phyloP scores from a whole-genome alignment of 768 basidiomycete species.

The Amanita molliuscula region DNA sequence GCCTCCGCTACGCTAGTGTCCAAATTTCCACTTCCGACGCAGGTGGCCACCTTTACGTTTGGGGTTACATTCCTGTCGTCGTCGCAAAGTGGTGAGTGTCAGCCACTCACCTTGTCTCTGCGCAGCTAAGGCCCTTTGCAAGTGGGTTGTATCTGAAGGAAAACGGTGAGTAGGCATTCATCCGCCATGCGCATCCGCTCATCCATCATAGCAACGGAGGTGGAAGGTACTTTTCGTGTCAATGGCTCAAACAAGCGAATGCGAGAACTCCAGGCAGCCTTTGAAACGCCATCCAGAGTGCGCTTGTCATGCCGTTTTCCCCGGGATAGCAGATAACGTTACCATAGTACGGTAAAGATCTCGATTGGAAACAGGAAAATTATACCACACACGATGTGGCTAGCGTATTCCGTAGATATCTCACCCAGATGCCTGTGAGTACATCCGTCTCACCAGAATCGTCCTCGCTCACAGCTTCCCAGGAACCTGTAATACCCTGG shows the following conservation, averaged over 20 bases:
- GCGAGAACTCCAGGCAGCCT: conserved; percentile 87
- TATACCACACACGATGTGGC: conserved; percentile 97
- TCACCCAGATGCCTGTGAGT: conserved; percentile 92
- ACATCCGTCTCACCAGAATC: not conserved
- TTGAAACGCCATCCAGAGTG: conserved; percentile 84
- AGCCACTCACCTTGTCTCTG: not conserved
- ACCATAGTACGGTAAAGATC: conserved; percentile 78
- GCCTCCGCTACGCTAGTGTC: conserved; percentile 78
- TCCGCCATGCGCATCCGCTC: conserved; percentile 4
- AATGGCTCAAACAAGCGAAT: conserved; percentile 94
- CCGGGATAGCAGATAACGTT: conserved; percentile 5
- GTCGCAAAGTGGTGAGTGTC: conserved; percentile 86
- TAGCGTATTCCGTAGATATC: conserved; percentile 89
- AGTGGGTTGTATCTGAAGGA: conserved; percentile 94
- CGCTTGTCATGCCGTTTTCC: conserved; percentile 12
- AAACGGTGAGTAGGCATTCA: conserved; percentile 45
- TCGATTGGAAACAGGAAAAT: conserved; percentile 80
- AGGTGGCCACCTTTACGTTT: conserved; percentile 76
- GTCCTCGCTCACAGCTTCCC: conserved; percentile 4
- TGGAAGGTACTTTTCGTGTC: conserved; percentile 89
- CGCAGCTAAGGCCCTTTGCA: conserved; percentile 5
- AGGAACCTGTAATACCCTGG: conserved; percentile 95
- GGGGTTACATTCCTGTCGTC: conserved; percentile 94
- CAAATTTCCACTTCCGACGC: conserved; percentile 87
- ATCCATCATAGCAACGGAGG: conserved; percentile 60